Conservation (phyloP, 139 green algal genomes). For the Astrephomene gubernaculifera region DNA sequence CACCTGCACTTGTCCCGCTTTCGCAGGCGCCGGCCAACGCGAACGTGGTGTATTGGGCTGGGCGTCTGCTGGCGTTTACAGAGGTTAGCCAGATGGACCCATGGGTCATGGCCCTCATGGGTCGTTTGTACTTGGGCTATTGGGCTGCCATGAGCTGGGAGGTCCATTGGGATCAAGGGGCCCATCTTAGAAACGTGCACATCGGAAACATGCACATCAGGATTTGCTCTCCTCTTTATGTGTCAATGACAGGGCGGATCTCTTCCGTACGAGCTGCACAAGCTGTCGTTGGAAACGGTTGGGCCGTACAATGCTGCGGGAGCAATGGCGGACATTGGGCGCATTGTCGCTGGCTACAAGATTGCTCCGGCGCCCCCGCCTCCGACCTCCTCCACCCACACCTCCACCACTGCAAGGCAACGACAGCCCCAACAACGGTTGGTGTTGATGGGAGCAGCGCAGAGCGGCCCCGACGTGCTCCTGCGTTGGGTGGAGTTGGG, state of each 20-base stretch:
- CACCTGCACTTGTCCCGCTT: too few relatives aligned
- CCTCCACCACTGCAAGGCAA: neutral
- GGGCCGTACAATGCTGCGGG: constrained; percentile 3
- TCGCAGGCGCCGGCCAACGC: constrained; percentile 36
- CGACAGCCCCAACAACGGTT: constrained; percentile 9
- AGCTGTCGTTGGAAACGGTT: constrained; percentile 43
- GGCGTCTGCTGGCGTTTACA: constrained; percentile 20
- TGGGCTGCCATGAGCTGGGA: too few relatives aligned
- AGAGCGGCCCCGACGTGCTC: constrained; percentile 31
- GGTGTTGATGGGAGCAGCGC: constrained; percentile 11
- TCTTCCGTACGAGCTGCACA: constrained; percentile 44
- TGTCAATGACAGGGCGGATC: constrained; percentile 32
- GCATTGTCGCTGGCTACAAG: constrained; percentile 34
- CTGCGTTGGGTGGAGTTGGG: constrained; percentile 36
- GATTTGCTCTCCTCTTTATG: too few relatives aligned
- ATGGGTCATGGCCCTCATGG: too few relatives aligned
- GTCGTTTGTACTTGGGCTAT: too few relatives aligned
- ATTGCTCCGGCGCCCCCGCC: constrained; percentile 14
- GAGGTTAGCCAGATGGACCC: constrained; percentile 20
- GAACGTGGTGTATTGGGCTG: constrained; percentile 13
- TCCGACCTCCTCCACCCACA: neutral
- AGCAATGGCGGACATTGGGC: constrained; percentile 18
- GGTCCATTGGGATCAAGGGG: too few relatives aligned
- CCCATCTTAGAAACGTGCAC: too few relatives aligned
- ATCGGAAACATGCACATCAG: too few relatives aligned